Evolutionary conservation across 192 early-diverging fungal genomes (phyloP).

Genomic region (Backusella australiensis): DNA sequence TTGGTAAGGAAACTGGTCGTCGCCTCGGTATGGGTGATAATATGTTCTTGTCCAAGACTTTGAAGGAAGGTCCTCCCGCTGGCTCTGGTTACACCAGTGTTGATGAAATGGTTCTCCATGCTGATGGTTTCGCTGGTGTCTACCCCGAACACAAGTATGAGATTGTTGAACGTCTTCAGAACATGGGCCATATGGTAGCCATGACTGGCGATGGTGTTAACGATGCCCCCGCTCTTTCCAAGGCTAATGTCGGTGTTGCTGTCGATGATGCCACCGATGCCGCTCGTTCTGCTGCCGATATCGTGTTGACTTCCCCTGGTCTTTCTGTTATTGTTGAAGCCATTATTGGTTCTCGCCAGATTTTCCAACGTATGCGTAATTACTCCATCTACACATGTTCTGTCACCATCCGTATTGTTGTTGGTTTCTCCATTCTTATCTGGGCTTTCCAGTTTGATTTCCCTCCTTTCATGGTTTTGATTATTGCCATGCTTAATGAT

Average conservation of each 20-base stretch:
- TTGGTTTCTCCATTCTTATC: constrained; percentile 65
- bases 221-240: constrained; percentile 69
- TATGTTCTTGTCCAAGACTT: constrained; percentile 66
- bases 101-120: constrained; percentile 59
- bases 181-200: constrained; percentile 66
- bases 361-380: constrained; percentile 96
- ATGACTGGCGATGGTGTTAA: constrained; percentile 80
- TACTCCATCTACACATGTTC: constrained; percentile 92
- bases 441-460: constrained; percentile 82
- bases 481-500: constrained; percentile 90
- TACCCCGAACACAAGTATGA: constrained; percentile 70
- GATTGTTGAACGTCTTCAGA: constrained; percentile 65
- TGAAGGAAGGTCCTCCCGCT: constrained; percentile 62
- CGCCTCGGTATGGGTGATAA: constrained; percentile 71
- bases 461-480: constrained; percentile 82
- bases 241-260: constrained; percentile 73
- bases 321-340: constrained; percentile 88
- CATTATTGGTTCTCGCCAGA: constrained; percentile 85
- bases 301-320: constrained; percentile 76
- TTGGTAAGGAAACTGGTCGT: constrained; percentile 71
- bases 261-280: constrained; percentile 74
- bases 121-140: constrained; percentile 66
- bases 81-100: constrained; percentile 53
- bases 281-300: constrained; percentile 74
- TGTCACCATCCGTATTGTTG: constrained; percentile 77